phyloP scores from a whole-genome alignment of 495 filamentous ascomycete species.

The Penicillium verhagenii region DNA sequence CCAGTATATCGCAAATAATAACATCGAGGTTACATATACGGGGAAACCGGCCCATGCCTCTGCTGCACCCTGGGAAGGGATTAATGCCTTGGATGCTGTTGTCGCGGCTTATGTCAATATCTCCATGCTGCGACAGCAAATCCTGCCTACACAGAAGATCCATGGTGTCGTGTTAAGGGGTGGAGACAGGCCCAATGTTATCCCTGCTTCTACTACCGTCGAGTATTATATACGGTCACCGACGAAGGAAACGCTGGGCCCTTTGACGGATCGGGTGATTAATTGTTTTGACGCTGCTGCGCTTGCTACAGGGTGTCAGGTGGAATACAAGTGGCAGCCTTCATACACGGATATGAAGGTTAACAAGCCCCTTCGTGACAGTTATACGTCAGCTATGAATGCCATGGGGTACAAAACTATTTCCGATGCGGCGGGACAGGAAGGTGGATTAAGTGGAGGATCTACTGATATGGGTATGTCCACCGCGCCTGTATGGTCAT shows the following conservation, averaged over 20 bases:
- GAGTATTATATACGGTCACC: conserved; percentile 57
- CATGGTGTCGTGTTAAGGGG: conserved; percentile 45
- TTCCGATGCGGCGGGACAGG: conserved; percentile 40
- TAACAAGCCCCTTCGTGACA: conserved; percentile 47
- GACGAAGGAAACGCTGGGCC: conserved; percentile 40
- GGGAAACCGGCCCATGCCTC: conserved; percentile 56
- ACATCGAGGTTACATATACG: conserved; percentile 41
- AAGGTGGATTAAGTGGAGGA: conserved; percentile 22
- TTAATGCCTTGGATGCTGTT: conserved; percentile 66
- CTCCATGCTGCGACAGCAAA: conserved; percentile 61
- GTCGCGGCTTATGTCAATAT: conserved; percentile 60
- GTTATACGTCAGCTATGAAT: conserved; percentile 50
- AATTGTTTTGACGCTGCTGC: conserved; percentile 59
- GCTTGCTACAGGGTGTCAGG: conserved; percentile 52
- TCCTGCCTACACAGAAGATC: conserved; percentile 41
- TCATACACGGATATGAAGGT: conserved; percentile 54
- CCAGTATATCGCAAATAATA: conserved; percentile 52
- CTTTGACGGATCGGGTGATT: conserved; percentile 48
- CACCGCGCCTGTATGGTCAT: background rate
- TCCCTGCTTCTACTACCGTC: conserved; percentile 50
- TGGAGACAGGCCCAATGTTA: conserved; percentile 51
- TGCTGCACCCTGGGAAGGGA: conserved; percentile 59
- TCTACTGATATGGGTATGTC: conserved; percentile 40
- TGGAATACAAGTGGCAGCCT: conserved; percentile 46
- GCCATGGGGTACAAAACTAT: conserved; percentile 41